phyloP scores from a whole-genome alignment of 2,329 filamentous ascomycete genomes.

The Curvularia eragrostidis region DNA sequence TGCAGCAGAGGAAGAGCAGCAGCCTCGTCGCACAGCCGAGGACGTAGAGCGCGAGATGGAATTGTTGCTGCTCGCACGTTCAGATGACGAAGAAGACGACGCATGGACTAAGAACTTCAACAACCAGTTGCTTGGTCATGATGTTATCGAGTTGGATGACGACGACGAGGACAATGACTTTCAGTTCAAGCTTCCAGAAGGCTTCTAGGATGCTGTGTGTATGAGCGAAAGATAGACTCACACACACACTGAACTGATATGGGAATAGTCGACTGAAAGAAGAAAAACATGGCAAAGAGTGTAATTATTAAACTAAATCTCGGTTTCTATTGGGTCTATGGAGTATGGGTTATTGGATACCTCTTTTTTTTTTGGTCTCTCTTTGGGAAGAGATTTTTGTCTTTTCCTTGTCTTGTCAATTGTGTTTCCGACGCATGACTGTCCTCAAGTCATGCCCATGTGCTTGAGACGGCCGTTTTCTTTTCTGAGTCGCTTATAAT shows the following conservation, averaged over 20 bases:
- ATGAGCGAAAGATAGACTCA: neutral
- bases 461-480: too few species aligned
- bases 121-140: slow-evolving; percentile 31
- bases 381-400: neutral
- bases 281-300: neutral
- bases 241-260: too few species aligned
- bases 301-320: neutral
- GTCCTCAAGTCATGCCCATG: neutral
- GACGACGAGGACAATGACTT: slow-evolving; percentile 38
- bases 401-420: neutral
- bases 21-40: slow-evolving; percentile 37
- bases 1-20: slow-evolving; percentile 30
- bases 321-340: slow-evolving; percentile 3
- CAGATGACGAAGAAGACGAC: slow-evolving; percentile 40
- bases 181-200: slow-evolving; percentile 43
- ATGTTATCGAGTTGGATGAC: slow-evolving; percentile 39
- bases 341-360: slow-evolving; percentile 17
- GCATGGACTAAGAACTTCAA: slow-evolving; percentile 43
- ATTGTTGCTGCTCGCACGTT: slow-evolving; percentile 35
- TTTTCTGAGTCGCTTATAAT: too few species aligned
- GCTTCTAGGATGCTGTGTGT: slow-evolving; percentile 24
- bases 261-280: neutral
- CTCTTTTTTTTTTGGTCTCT: slow-evolving; percentile 12
- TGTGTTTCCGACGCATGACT: neutral
- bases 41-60: slow-evolving; percentile 46